phyloP scores from a whole-genome alignment of 2,329 filamentous ascomycete species.

The Lachnellula arida region DNA sequence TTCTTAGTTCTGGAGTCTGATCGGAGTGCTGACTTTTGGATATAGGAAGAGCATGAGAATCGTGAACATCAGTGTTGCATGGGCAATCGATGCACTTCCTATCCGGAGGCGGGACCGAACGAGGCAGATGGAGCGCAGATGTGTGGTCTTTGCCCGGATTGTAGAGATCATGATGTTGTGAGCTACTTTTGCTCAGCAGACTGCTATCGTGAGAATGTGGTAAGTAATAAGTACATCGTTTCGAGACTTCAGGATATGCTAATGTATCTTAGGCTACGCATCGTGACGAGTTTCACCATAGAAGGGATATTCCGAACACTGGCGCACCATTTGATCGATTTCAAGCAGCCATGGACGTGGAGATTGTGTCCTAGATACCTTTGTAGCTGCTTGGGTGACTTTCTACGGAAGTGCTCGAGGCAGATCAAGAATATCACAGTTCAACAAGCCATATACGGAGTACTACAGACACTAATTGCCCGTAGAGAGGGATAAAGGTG shows the following conservation, averaged over 20 bases:
- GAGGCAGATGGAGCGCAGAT: slow-evolving; percentile 1
- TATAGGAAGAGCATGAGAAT: slow-evolving; percentile 21
- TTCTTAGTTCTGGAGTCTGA: not conserved
- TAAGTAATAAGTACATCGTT: slow-evolving; percentile 3
- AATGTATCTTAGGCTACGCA: not conserved
- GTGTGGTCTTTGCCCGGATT: slow-evolving; percentile 21
- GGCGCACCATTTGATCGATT: slow-evolving; percentile 1
- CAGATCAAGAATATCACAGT: too few relatives aligned
- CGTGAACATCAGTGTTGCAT: slow-evolving; percentile 23
- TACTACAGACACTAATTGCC: too few relatives aligned
- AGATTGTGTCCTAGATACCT: slow-evolving; percentile 6
- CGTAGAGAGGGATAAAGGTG: too few relatives aligned
- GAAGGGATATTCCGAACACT: slow-evolving; percentile 6
- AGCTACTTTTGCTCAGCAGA: slow-evolving; percentile 25
- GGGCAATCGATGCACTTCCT: slow-evolving; percentile 18
- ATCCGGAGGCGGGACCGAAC: slow-evolving; percentile 14
- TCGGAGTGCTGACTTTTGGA: not conserved
- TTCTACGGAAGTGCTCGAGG: too few relatives aligned
- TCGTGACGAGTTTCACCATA: slow-evolving; percentile 7
- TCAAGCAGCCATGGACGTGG: slow-evolving; percentile 1
- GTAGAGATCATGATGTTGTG: slow-evolving; percentile 17
- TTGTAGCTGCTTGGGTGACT: too few relatives aligned
- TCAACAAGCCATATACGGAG: too few relatives aligned
- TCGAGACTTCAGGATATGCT: not conserved
- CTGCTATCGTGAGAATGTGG: slow-evolving; percentile 24